Percentiles rank a stretch among this genome's conserved stretches.
These are phyloP conservation scores for Aspergillus candidus DNA, from an alignment of 2,329 filamentous ascomycete species.

Conservation along the genomic window DNA sequence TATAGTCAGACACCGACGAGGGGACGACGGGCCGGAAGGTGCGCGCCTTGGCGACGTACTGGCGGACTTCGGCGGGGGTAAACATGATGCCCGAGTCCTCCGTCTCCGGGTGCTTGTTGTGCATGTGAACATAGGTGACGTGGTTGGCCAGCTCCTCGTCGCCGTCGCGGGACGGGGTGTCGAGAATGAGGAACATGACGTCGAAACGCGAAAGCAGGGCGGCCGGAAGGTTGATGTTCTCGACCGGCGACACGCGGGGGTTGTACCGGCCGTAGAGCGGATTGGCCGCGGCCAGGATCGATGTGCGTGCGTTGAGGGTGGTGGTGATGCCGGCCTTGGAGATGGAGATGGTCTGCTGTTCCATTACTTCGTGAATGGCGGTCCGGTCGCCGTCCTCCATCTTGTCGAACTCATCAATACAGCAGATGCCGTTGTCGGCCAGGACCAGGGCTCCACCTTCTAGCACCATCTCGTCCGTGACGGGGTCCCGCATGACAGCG, in stretches of 20 bases:
- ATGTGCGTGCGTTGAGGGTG: slow-evolving; percentile 90
- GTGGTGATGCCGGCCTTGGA: slow-evolving; percentile 94
- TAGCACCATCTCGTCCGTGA: slow-evolving; percentile 71
- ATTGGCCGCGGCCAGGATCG: slow-evolving; percentile 92
- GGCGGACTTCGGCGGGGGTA: slow-evolving; percentile 84
- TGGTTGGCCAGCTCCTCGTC: slow-evolving; percentile 94
- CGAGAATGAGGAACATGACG: slow-evolving; percentile 90
- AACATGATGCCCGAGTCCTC: slow-evolving; percentile 67
- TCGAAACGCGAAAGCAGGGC: slow-evolving; percentile 96
- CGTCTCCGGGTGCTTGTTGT: slow-evolving; percentile 85
- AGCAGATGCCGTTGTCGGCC: slow-evolving; percentile 76
- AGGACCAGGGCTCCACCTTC: slow-evolving; percentile 74
- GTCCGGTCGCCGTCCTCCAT: slow-evolving; percentile 75
- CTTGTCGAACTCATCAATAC: slow-evolving; percentile 81
- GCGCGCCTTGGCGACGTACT: slow-evolving; percentile 89
- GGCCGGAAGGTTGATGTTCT: slow-evolving; percentile 99
- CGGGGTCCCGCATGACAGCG: slow-evolving; percentile 73
- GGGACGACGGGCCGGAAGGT: slow-evolving; percentile 84
- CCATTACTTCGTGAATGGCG: slow-evolving; percentile 82
- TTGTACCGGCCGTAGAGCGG: slow-evolving; percentile 98
- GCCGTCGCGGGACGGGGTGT: slow-evolving; percentile 80
- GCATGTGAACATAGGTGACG: slow-evolving; percentile 95
- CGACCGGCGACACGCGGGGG: slow-evolving; percentile 90
- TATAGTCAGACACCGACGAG: slow-evolving; percentile 82
- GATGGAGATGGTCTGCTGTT: slow-evolving; percentile 78